Percentiles rank a stretch among this genome's conserved stretches.
These are phyloP conservation scores for Tausonia pullulans DNA, from an alignment of 1,284 basidiomycete species.

Conservation along the genomic window DNA sequence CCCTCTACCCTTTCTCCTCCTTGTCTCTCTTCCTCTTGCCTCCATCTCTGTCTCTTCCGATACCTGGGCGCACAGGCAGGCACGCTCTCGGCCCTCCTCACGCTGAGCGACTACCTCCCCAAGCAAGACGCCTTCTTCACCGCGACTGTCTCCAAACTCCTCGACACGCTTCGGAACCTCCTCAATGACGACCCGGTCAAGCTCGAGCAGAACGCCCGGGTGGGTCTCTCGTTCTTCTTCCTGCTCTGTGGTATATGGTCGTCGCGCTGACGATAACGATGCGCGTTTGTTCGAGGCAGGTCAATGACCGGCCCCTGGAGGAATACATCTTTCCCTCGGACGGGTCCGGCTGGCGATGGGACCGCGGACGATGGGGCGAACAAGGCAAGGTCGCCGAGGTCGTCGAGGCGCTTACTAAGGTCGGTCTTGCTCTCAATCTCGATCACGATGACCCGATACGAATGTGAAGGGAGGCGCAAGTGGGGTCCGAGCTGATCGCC, in stretches of 20 bases:
- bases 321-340: constrained; percentile 49
- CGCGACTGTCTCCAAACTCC: constrained; percentile 74
- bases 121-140: constrained; percentile 89
- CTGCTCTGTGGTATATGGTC: neutral
- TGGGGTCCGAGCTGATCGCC: neutral
- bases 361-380: constrained; percentile 71
- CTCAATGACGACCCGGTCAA: constrained; percentile 78
- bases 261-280: neutral
- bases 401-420: constrained; percentile 69
- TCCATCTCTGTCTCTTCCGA: neutral
- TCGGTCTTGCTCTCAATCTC: constrained; percentile 30
- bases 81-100: constrained; percentile 80
- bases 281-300: constrained; percentile 38
- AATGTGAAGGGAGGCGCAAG: too few species aligned
- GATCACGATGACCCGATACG: too few species aligned
- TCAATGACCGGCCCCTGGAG: constrained; percentile 73
- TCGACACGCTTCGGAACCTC: constrained; percentile 85
- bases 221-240: neutral
- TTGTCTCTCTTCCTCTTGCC: neutral
- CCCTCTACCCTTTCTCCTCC: neutral
- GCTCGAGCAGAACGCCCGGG: constrained; percentile 56
- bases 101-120: constrained; percentile 81
- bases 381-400: constrained; percentile 70
- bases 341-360: constrained; percentile 65
- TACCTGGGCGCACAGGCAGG: constrained; percentile 54